phyloP scores from a whole-genome alignment of 495 filamentous ascomycete genomes.

The Amniculicola lignicola region DNA sequence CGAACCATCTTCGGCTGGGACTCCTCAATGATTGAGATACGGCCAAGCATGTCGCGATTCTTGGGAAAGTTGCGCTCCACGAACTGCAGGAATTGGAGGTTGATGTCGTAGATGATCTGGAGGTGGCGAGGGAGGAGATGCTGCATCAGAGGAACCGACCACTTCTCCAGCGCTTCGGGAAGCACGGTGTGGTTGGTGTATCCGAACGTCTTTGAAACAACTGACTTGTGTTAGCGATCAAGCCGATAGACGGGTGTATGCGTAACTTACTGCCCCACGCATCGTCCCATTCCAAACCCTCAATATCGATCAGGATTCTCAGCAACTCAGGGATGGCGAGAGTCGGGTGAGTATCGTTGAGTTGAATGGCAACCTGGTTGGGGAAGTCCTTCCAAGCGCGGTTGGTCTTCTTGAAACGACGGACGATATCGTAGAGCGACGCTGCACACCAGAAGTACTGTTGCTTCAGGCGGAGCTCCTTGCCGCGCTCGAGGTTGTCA shows the following conservation, averaged over 20 bases:
- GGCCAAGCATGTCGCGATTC: slow-evolving; percentile 75
- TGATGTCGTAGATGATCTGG: slow-evolving; percentile 98
- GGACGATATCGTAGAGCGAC: slow-evolving; percentile 91
- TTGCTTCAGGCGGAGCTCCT: slow-evolving; percentile 96
- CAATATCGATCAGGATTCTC: slow-evolving; percentile 83
- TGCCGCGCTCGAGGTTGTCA: slow-evolving; percentile 81
- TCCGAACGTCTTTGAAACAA: slow-evolving; percentile 67
- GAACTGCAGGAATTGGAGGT: slow-evolving; percentile 82
- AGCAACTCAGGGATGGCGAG: slow-evolving; percentile 94
- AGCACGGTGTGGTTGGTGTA: slow-evolving; percentile 99
- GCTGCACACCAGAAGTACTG: slow-evolving; percentile 99
- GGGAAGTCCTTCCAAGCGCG: slow-evolving; percentile 88
- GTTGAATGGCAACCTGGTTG: slow-evolving; percentile 92
- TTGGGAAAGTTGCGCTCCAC: slow-evolving; percentile 89
- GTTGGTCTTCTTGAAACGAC: slow-evolving; percentile 95
- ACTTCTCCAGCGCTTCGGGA: slow-evolving; percentile 96
- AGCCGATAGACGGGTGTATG: slow-evolving; percentile 36
- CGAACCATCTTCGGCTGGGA: slow-evolving; percentile 96
- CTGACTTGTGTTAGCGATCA: slow-evolving; percentile 32
- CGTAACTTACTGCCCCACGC: slow-evolving; percentile 67
- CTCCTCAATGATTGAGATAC: slow-evolving; percentile 96
- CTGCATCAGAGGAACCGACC: slow-evolving; percentile 91
- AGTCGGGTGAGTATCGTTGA: slow-evolving; percentile 97
- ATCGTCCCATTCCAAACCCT: slow-evolving; percentile 90
- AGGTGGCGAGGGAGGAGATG: slow-evolving; percentile 91